Evolutionary conservation across 148 eudicot species (phyloP).

Genomic region (Diospyros lotus): DNA sequence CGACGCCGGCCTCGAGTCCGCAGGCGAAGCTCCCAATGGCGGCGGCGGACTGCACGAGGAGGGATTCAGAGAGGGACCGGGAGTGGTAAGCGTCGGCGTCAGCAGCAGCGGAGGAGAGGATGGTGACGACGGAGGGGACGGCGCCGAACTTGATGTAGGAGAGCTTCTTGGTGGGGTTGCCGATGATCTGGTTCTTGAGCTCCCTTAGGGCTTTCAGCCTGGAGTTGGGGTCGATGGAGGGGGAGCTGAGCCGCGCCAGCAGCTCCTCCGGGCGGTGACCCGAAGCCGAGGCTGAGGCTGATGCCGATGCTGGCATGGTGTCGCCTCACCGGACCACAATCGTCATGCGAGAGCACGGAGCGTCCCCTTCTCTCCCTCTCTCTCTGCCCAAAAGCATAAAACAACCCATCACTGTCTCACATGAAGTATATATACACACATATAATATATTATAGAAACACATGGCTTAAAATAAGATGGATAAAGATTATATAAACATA

Average conservation of each 20-base stretch:
- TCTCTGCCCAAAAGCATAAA: too few species aligned
- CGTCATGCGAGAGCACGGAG: slow-evolving; percentile 17
- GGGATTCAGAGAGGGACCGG: background rate
- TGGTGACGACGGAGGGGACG: slow-evolving; percentile 56
- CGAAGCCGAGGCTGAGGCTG: slow-evolving; percentile 9
- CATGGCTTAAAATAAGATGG: too few species aligned
- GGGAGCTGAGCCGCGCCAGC: slow-evolving; percentile 47
- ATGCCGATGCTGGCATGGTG: slow-evolving; percentile 55
- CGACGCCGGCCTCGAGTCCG: slow-evolving; percentile 85
- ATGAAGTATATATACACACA: too few species aligned
- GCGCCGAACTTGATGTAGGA: slow-evolving; percentile 73
- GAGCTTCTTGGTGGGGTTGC: slow-evolving; percentile 86
- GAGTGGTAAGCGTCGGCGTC: slow-evolving; percentile 2
- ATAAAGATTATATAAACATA: too few species aligned
- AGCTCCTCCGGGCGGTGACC: slow-evolving; percentile 51
- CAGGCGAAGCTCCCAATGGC: slow-evolving; percentile 91
- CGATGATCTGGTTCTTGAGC: slow-evolving; percentile 90
- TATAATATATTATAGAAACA: too few species aligned
- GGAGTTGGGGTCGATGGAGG: slow-evolving; percentile 29
- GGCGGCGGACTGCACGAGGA: slow-evolving; percentile 66
- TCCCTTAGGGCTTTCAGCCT: slow-evolving; percentile 77
- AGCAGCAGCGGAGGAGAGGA: slow-evolving; percentile 32
- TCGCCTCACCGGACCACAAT: slow-evolving; percentile 22
- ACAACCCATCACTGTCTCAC: too few species aligned
- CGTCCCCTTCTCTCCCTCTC: too few species aligned